A percentile compares a stretch with the other conserved stretches of the same genome.
phyloP scores from a whole-genome alignment of 2,329 filamentous ascomycete species.

The Cadophora gregata region DNA sequence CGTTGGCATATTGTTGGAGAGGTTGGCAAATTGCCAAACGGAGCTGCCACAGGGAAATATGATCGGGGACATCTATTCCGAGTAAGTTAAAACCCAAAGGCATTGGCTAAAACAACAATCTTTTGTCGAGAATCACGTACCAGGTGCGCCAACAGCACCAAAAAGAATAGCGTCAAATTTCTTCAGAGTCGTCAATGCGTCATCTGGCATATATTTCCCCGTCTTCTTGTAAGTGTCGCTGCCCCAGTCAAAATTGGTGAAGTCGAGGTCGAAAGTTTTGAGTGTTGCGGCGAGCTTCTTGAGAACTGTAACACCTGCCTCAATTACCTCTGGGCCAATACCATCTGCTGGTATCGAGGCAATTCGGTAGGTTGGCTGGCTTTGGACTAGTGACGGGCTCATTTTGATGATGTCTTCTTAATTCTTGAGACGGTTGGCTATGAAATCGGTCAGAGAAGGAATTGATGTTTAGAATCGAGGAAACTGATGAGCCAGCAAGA shows the following conservation, averaged over 20 bases:
- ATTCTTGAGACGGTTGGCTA: neutral
- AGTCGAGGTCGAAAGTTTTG: slow-evolving; percentile 64
- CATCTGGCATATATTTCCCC: slow-evolving; percentile 65
- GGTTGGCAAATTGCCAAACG: slow-evolving; percentile 68
- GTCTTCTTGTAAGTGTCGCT: slow-evolving; percentile 62
- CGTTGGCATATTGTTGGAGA: slow-evolving; percentile 70
- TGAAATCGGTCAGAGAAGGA: neutral
- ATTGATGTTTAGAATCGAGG: neutral
- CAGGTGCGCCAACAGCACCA: slow-evolving; percentile 63
- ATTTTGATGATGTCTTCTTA: slow-evolving; percentile 13
- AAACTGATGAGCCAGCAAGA: neutral
- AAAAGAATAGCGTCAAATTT: slow-evolving; percentile 65
- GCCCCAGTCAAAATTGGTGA: slow-evolving; percentile 65
- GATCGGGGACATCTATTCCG: slow-evolving; percentile 62
- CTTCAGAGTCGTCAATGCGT: slow-evolving; percentile 58
- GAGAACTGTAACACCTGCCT: slow-evolving; percentile 65
- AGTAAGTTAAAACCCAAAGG: neutral
- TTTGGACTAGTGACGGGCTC: slow-evolving; percentile 3
- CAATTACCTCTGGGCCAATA: slow-evolving; percentile 68
- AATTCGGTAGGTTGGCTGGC: slow-evolving; percentile 51
- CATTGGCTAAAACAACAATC: neutral
- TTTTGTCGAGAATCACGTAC: slow-evolving; percentile 43
- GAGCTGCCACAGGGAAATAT: slow-evolving; percentile 69
- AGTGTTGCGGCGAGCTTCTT: slow-evolving; percentile 57
- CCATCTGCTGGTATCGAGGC: slow-evolving; percentile 68